phyloP scores from a whole-genome alignment of 345 rosid species.

The Camelina laxa region DNA sequence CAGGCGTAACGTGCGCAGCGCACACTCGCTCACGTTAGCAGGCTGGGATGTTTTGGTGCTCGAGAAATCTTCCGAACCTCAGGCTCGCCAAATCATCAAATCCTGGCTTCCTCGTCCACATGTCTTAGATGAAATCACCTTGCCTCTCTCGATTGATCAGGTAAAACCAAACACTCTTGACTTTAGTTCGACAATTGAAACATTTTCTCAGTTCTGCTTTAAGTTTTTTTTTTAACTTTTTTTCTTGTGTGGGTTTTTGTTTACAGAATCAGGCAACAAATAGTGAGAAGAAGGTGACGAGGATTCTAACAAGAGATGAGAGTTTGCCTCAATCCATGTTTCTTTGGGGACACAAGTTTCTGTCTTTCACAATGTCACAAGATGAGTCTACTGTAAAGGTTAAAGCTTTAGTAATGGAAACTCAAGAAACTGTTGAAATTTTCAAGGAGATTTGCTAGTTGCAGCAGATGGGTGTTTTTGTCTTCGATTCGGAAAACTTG shows the following conservation, averaged over 20 bases:
- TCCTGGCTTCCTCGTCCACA: constrained; percentile 64
- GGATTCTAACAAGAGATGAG: constrained; percentile 67
- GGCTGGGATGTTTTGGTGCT: constrained; percentile 71
- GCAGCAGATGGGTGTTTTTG: constrained; percentile 85
- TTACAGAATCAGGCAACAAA: constrained; percentile 61
- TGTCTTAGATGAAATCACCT: constrained; percentile 53
- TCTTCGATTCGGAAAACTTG: constrained; percentile 67
- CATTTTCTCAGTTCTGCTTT: not conserved
- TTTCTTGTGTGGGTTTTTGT: not conserved
- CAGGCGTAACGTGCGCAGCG: constrained; percentile 77
- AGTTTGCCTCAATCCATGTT: constrained; percentile 57
- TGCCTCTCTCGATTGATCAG: constrained; percentile 66
- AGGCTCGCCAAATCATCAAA: constrained; percentile 51
- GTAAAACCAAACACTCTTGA: constrained; percentile 25
- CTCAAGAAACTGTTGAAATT: constrained; percentile 53
- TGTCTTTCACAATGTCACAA: constrained; percentile 57
- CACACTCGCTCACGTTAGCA: constrained; percentile 63
- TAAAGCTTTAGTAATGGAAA: constrained; percentile 53
- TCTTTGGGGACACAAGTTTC: constrained; percentile 67
- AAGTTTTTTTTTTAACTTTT: not conserved
- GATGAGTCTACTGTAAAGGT: constrained; percentile 54
- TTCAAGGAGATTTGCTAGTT: constrained; percentile 66
- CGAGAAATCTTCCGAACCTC: constrained; percentile 65
- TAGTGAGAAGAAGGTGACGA: constrained; percentile 44
- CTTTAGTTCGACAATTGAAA: not conserved